These are phyloP conservation scores for Margaritispora aquatica DNA, from an alignment of 495 filamentous ascomycete species.

Conservation along the genomic window DNA sequence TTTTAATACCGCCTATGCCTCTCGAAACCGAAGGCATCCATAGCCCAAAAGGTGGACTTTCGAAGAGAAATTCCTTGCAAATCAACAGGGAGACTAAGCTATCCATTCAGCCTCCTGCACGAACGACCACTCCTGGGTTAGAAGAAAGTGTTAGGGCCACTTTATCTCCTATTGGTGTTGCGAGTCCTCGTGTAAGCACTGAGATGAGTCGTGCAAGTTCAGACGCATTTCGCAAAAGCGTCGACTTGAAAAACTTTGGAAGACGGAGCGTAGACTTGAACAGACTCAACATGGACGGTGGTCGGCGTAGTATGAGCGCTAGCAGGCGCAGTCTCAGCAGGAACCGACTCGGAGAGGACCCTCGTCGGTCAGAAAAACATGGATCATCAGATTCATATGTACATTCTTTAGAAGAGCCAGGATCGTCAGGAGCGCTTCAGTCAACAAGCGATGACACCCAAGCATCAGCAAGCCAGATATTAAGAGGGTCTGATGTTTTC, in stretches of 20 bases:
- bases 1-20: slow-evolving; percentile 11
- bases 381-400: slow-evolving; percentile 74
- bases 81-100: background rate
- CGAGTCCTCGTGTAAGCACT: slow-evolving; percentile 39
- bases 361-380: slow-evolving; percentile 44
- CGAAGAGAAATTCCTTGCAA: slow-evolving; percentile 16
- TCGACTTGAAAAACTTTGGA: slow-evolving; percentile 36
- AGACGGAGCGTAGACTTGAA: slow-evolving; percentile 46
- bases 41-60: slow-evolving; percentile 10
- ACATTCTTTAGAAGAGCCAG: slow-evolving; percentile 62
- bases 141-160: slow-evolving; percentile 62
- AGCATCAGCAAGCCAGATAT: slow-evolving; percentile 83
- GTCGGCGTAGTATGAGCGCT: slow-evolving; percentile 52
- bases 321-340: slow-evolving; percentile 42
- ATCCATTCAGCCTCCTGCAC: slow-evolving; percentile 9
- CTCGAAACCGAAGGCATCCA: slow-evolving; percentile 8
- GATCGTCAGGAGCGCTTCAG: slow-evolving; percentile 51
- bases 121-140: slow-evolving; percentile 35
- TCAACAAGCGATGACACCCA: slow-evolving; percentile 70
- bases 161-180: slow-evolving; percentile 41
- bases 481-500: slow-evolving; percentile 83
- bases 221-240: slow-evolving; percentile 35
- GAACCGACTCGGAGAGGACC: slow-evolving; percentile 31
- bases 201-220: slow-evolving; percentile 41
- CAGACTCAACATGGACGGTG: slow-evolving; percentile 31